These are phyloP conservation scores for Byssoonygena ceratinophila DNA, from an alignment of 2,329 filamentous ascomycete species.

Conservation along the genomic window DNA sequence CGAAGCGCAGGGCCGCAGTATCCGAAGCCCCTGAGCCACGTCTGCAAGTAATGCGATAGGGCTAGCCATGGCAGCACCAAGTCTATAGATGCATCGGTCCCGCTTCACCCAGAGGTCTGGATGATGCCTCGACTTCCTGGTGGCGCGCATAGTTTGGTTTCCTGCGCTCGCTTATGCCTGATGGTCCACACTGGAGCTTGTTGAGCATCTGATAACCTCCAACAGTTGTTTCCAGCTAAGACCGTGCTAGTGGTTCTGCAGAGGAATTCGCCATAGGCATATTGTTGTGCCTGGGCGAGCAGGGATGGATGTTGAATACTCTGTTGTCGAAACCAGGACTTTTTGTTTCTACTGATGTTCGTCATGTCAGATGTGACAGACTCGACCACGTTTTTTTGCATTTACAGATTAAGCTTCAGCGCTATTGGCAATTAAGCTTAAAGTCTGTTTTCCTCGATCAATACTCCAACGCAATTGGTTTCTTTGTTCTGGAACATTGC, in stretches of 20 bases:
- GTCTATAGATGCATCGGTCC: not conserved
- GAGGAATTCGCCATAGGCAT: too few relatives aligned
- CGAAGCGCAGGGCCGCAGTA: not conserved
- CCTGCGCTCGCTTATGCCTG: not conserved
- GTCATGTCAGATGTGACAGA: too few relatives aligned
- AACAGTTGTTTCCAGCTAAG: too few relatives aligned
- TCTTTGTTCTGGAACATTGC: too few relatives aligned
- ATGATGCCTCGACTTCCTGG: not conserved
- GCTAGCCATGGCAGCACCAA: not conserved
- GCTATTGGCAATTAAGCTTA: not conserved
- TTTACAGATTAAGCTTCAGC: not conserved
- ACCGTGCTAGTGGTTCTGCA: too few relatives aligned
- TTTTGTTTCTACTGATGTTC: too few relatives aligned
- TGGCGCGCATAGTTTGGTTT: not conserved
- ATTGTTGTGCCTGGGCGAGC: too few relatives aligned
- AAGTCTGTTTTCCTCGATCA: not conserved
- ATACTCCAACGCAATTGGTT: not conserved
- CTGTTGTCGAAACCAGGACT: too few relatives aligned
- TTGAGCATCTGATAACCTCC: not conserved
- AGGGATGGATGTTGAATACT: too few relatives aligned
- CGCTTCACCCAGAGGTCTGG: not conserved
- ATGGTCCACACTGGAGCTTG: not conserved
- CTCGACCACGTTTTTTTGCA: too few relatives aligned
- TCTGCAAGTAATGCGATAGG: not conserved
- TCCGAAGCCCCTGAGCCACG: not conserved